Evolutionary conservation across 2,329 filamentous ascomycete genomes (phyloP).

Genomic region (Pestalotiopsis fici): DNA sequence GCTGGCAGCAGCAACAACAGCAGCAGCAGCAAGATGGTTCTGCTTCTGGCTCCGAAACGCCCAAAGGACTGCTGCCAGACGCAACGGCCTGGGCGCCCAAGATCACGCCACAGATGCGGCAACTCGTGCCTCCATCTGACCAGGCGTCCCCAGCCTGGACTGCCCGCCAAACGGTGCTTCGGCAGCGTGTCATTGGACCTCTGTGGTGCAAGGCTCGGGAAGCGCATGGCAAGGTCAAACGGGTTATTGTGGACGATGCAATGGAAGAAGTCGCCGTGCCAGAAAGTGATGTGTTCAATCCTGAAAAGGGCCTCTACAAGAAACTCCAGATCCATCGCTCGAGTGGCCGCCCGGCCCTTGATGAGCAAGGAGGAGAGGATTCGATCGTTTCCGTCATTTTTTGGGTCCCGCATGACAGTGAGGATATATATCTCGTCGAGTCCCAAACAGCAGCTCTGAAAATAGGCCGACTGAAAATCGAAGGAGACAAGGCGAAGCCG

Average conservation of each 20-base stretch:
- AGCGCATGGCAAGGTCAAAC: constrained; percentile 21
- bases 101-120: constrained; percentile 63
- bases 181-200: constrained; percentile 62
- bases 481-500: not conserved
- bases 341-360: too few species aligned
- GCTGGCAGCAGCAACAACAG: constrained; percentile 31
- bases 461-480: not conserved
- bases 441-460: not conserved
- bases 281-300: not conserved
- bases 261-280: not conserved
- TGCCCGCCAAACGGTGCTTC: constrained; percentile 23
- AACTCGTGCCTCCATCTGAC: constrained; percentile 49
- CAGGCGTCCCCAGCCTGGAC: not conserved
- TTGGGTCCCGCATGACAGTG: not conserved
- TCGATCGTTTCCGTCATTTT: not conserved
- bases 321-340: not conserved
- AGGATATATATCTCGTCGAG: not conserved
- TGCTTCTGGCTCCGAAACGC: too few species aligned
- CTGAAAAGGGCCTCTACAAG: not conserved
- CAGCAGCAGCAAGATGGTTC: constrained; percentile 13
- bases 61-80: not conserved
- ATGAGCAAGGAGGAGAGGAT: not conserved
- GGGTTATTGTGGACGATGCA: constrained; percentile 36
- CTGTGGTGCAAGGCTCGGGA: constrained; percentile 59
- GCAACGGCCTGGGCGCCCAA: constrained; percentile 65